Evolutionary conservation across 192 early-diverging fungal genomes (phyloP), one percentile per base, ranked within the genome.

Genomic region (Podila minutissima): DNA sequence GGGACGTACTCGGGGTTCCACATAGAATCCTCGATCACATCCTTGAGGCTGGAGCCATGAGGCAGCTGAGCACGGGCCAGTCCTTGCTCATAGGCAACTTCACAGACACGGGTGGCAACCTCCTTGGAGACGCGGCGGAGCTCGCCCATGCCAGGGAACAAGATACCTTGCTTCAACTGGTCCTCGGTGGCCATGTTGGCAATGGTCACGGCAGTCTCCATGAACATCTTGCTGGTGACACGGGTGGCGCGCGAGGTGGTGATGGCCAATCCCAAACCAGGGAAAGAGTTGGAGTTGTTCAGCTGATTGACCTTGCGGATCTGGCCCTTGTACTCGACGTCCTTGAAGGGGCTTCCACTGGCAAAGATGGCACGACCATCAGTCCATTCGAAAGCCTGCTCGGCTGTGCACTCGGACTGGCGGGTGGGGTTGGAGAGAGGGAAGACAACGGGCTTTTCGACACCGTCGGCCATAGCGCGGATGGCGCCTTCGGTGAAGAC

Each of bases 241-340:
- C 75, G 76, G 31, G 63, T 75, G 12, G 88, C 84, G 59, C 85
- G 77, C 24, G 88, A 85, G 28, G 85, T 83, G 8, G 86, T 86
- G 57, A 89, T 78, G 58, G 84, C 88, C 29, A 89, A 71, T 60
- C 88, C 88, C 59, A 89, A 83, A 64, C 88, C 88, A 22, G 87
- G 87, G 83, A 85, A 88, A 2, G 83, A 84, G 59, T 86, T 88
- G 51, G 84, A 82, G 66, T 89, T 89, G 74, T 89, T 89, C 62
- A 84, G 81, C 72, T 88, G 88, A 41, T 86, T 87, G 22, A 86
- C 83, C 63, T 74, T 83, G 55, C 82, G 55, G 22, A 82, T 60
- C 61, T 84, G 69, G 41, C 86, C 85, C 58, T 88, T 86, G 59
- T 84, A 75, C 31, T 72, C 58, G 5, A 89, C 88, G 68, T 86